Evolutionary conservation across 257 asterid genomes (phyloP).

Genomic region (Prunella vulgaris): DNA sequence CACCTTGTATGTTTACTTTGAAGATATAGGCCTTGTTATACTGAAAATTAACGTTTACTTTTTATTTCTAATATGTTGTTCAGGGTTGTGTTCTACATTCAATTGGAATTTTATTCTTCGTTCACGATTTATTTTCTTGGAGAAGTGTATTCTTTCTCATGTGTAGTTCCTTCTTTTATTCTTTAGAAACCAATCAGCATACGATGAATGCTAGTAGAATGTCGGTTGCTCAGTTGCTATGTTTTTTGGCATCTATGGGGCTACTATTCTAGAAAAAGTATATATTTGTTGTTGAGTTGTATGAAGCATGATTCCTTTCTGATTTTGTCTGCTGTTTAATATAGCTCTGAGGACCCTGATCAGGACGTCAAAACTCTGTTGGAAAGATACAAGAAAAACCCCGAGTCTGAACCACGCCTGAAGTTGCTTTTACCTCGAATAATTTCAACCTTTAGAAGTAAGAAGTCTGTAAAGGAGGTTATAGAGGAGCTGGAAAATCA

Average conservation of each 20-base stretch:
- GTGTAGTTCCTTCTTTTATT: background rate
- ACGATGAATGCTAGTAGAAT: background rate
- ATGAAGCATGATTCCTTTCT: background rate
- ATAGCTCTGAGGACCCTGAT: slow-evolving; percentile 81
- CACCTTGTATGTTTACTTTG: slow-evolving; percentile 49
- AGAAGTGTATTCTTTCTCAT: background rate
- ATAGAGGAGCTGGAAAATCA: slow-evolving; percentile 70
- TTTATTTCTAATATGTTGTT: background rate
- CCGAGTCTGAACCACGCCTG: slow-evolving; percentile 79
- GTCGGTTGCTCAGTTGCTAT: background rate
- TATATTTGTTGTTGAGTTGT: background rate
- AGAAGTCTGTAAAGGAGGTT: slow-evolving; percentile 60
- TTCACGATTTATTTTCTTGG: background rate
- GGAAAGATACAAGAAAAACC: slow-evolving; percentile 57
- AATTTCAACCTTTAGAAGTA: slow-evolving; percentile 74
- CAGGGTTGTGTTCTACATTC: slow-evolving; percentile 6
- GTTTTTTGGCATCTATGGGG: background rate
- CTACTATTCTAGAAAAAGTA: background rate
- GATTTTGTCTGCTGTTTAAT: slow-evolving; percentile 16
- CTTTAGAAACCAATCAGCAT: background rate
- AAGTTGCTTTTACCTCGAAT: slow-evolving; percentile 80
- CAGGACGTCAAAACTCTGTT: slow-evolving; percentile 53
- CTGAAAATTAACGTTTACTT: background rate
- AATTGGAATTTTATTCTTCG: background rate
- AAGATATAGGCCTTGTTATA: background rate